Evolutionary conservation across 441 rosid genomes (phyloP), one percentile per base, ranked within the genome.

Genomic region (Biscutella laevigata): DNA sequence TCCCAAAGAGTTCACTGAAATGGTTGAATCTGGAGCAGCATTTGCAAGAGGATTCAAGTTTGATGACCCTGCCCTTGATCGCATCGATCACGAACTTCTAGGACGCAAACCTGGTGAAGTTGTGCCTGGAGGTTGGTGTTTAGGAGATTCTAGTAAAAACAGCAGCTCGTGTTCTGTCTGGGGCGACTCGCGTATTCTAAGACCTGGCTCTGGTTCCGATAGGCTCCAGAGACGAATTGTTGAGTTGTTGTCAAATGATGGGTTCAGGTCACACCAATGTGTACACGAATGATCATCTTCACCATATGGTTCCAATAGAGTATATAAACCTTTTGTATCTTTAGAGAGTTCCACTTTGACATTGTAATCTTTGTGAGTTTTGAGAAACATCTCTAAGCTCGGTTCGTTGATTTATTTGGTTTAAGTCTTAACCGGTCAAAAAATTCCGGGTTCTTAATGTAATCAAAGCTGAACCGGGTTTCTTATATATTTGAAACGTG

Each of bases 71-170:
- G 70, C 76, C 22, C 95, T 85, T 46, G 95, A 84, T 29, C 77
- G 66, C 19, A 83, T 92, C 11, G 98, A 92, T 62, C 66, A 13
- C 38, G 91, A 84, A 59, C 74, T 92, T 71, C 66, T 88, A 54
- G 71, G 71, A 21, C 82, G 91, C 54, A 62, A 6, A 27, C 65
- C 70, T 1, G 83, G 74, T 45, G 62, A 67, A 71, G 78, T 77
- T 35, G 83, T 78, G 30, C 84, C 88, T 17, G 98, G 98, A 37
- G 96, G 98, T 34, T 92, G 98, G 98, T 88, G 98, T 78, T 63
- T 92, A 50, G 96, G 83, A 28, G 80, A 80, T 19, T 63, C 79
- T 16, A 62, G 56, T 20, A 80, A 77, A 13, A 53, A 60, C 57
- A 54, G 51, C 22, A 67, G 65, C 45, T 57, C 76, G 0, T 88